Evolutionary conservation across 2,329 filamentous ascomycete species (phyloP).

Genomic region (Penicillium crustosum): DNA sequence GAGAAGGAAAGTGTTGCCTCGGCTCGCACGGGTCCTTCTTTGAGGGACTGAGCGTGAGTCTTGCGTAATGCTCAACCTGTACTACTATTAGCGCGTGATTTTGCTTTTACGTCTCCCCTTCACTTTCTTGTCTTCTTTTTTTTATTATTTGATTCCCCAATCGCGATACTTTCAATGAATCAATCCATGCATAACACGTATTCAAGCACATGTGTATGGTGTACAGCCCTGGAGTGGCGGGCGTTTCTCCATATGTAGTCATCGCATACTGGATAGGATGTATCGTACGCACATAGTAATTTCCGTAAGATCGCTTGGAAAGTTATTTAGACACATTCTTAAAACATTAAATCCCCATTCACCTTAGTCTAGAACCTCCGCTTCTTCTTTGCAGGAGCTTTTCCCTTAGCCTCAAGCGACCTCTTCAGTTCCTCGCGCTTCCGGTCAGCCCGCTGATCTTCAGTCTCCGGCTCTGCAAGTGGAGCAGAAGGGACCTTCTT

Average conservation of each 20-base stretch:
- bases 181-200: neutral
- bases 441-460: conserved; percentile 55
- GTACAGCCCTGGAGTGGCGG: neutral
- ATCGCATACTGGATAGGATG: neutral
- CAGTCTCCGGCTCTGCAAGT: conserved; percentile 33
- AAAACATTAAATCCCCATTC: neutral
- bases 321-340: neutral
- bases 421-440: conserved; percentile 59
- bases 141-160: conserved; percentile 14
- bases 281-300: neutral
- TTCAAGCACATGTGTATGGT: neutral
- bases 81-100: neutral
- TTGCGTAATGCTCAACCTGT: neutral
- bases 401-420: conserved; percentile 52
- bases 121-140: neutral
- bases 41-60: conserved; percentile 2
- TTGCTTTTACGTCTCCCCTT: neutral
- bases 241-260: neutral
- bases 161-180: conserved; percentile 10
- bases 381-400: conserved; percentile 57
- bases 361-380: conserved; percentile 49
- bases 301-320: neutral
- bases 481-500: neutral
- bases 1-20: conserved; percentile 27
- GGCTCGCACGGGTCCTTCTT: conserved; percentile 22